Percentiles rank a stretch among this genome's conserved stretches.
Conservation (phyloP, 441 rosid genomes). For the Adansonia gregorii region DNA sequence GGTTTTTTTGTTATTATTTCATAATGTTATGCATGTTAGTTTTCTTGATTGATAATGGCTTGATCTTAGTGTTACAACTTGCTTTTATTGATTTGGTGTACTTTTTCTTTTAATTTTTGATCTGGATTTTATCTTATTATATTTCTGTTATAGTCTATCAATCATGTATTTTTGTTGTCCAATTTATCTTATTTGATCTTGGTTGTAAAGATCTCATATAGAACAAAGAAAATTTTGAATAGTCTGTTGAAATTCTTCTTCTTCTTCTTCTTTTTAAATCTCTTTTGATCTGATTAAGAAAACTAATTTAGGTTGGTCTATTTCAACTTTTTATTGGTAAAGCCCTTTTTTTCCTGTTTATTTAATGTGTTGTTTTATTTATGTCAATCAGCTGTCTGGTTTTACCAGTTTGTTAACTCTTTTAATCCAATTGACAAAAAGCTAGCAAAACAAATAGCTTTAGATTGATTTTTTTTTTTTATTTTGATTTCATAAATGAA, state of each 20-base stretch:
- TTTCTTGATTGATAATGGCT: background rate
- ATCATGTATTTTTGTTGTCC: background rate
- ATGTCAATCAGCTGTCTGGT: conserved; percentile 28
- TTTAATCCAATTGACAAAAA: background rate
- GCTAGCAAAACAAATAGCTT: background rate
- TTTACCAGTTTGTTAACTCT: conserved; percentile 1
- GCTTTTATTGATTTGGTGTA: background rate
- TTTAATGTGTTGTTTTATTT: conserved; percentile 21
- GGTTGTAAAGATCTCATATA: conserved; percentile 10
- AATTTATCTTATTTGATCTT: background rate
- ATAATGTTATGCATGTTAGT: conserved; percentile 15
- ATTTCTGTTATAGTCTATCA: background rate
- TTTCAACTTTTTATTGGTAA: background rate
- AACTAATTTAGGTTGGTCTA: conserved; percentile 9
- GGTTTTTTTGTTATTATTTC: background rate
- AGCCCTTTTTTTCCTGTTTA: background rate
- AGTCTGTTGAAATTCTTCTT: background rate
- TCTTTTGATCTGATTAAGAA: background rate
- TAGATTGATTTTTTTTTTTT: conserved; percentile 4
- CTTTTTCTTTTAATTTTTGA: background rate
- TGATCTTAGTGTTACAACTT: conserved; percentile 11
- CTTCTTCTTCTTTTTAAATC: background rate
- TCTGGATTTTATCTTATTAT: background rate
- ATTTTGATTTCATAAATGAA: background rate
- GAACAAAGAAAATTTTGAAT: background rate